Conservation (phyloP, 2,329 filamentous ascomycete genomes). For the Graphilbum fragrans region DNA sequence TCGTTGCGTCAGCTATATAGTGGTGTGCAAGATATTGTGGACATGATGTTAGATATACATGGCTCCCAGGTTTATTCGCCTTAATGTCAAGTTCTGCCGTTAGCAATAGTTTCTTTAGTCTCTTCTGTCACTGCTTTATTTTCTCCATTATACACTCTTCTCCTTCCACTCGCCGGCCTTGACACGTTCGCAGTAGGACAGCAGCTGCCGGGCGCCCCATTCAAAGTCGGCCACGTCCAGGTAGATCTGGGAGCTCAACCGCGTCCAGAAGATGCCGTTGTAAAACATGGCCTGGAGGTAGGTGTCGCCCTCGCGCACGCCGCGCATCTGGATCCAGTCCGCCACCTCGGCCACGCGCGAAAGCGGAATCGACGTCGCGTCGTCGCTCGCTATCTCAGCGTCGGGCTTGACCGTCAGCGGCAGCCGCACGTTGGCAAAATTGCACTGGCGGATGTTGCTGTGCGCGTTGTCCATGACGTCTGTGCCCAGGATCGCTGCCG, state of each 20-base stretch:
- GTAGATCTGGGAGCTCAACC: constrained; percentile 75
- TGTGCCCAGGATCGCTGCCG: constrained; percentile 55
- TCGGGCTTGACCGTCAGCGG: constrained; percentile 38
- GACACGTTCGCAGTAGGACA: too few species aligned
- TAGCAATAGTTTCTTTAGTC: too few species aligned
- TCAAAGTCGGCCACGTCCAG: constrained; percentile 70
- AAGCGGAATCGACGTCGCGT: too few species aligned
- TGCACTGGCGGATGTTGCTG: constrained; percentile 51
- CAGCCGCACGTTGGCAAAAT: constrained; percentile 61
- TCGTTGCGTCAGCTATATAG: too few species aligned
- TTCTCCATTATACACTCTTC: too few species aligned
- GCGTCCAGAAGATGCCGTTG: constrained; percentile 50
- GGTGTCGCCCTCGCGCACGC: constrained; percentile 53
- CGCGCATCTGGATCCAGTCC: constrained; percentile 43
- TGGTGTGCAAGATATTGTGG: too few species aligned
- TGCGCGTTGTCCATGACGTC: constrained; percentile 56
- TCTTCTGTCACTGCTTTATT: too few species aligned
- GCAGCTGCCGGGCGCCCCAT: too few species aligned
- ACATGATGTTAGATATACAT: too few species aligned
- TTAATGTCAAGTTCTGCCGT: too few species aligned
- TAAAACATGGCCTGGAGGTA: constrained; percentile 57
- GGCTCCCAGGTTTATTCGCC: too few species aligned
- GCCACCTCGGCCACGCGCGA: constrained; percentile 25
- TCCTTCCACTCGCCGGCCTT: too few species aligned
- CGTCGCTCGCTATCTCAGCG: constrained; percentile 10